Percentiles rank a stretch among this genome's conserved stretches.
Evolutionary conservation across 1,284 basidiomycete genomes (phyloP).

Genomic region (Erythrobasidium hasegawianum): DNA sequence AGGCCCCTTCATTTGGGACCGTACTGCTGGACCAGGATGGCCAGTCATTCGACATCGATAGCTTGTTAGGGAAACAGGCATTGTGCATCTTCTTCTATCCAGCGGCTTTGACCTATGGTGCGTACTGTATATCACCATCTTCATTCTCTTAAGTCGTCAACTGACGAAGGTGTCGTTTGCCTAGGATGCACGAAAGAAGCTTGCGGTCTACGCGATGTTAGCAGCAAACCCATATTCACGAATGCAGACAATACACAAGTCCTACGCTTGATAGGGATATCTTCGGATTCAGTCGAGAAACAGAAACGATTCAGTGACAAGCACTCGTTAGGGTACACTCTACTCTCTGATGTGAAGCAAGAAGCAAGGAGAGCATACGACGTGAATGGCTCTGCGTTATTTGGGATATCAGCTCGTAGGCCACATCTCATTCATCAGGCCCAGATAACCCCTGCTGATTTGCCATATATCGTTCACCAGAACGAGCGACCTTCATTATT

Average conservation of each 20-base stretch:
- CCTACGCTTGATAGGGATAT: slow-evolving; percentile 24
- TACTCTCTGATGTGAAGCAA: slow-evolving; percentile 24
- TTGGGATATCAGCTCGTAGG: slow-evolving; percentile 28
- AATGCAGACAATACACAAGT: slow-evolving; percentile 17
- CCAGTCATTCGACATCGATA: slow-evolving; percentile 8
- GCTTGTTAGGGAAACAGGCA: slow-evolving; percentile 11
- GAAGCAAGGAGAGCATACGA: slow-evolving; percentile 22
- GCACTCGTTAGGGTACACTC: slow-evolving; percentile 19
- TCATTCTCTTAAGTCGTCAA: not conserved
- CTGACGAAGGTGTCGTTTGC: not conserved
- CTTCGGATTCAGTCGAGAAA: slow-evolving; percentile 23
- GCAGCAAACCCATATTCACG: slow-evolving; percentile 22
- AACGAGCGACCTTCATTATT: slow-evolving; percentile 32
- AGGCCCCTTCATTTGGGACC: slow-evolving; percentile 7
- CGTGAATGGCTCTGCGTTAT: slow-evolving; percentile 19
- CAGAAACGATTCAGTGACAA: slow-evolving; percentile 30
- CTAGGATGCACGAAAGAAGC: slow-evolving; percentile 31
- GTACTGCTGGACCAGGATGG: slow-evolving; percentile 29
- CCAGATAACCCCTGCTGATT: not conserved
- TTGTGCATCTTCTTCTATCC: slow-evolving; percentile 33
- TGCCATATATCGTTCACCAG: not conserved
- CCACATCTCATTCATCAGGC: not conserved
- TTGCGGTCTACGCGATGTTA: slow-evolving; percentile 25
- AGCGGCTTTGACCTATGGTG: slow-evolving; percentile 24
- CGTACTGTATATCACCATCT: not conserved